Conservation (phyloP, 305 asterid species). For the Lippia alba region DNA sequence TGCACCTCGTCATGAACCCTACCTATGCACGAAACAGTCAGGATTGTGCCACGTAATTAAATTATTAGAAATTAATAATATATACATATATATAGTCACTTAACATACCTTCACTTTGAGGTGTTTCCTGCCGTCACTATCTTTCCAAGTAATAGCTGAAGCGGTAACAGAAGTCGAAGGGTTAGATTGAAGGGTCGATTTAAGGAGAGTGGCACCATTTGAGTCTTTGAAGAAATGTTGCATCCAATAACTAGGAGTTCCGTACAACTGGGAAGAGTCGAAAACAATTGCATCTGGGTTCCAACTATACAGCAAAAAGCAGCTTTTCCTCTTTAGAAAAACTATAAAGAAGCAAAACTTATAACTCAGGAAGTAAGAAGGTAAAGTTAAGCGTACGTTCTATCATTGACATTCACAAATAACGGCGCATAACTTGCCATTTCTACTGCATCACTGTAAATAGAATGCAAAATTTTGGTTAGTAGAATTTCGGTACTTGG, state of each 20-base stretch:
- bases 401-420: slow-evolving; percentile 75
- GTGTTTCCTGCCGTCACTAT: slow-evolving; percentile 48
- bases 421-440: slow-evolving; percentile 98
- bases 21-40: neutral
- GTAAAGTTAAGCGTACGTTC: slow-evolving; percentile 52
- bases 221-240: slow-evolving; percentile 92
- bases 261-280: slow-evolving; percentile 75
- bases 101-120: slow-evolving; percentile 66
- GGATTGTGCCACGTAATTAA: neutral
- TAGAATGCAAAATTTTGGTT: slow-evolving; percentile 16
- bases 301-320: slow-evolving; percentile 58
- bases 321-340: slow-evolving; percentile 14
- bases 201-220: slow-evolving; percentile 86
- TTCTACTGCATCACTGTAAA: slow-evolving; percentile 74
- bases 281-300: slow-evolving; percentile 91
- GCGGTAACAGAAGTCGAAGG: slow-evolving; percentile 62
- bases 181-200: slow-evolving; percentile 57
- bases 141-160: slow-evolving; percentile 79
- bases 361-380: neutral
- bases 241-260: slow-evolving; percentile 99
- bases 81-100: neutral
- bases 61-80: no score
- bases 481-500: no score
- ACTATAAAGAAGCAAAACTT: neutral
- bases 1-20: neutral